These are phyloP conservation scores for Aspergillus ochraceus DNA, from an alignment of 2,329 filamentous ascomycete species.

Conservation along the genomic window DNA sequence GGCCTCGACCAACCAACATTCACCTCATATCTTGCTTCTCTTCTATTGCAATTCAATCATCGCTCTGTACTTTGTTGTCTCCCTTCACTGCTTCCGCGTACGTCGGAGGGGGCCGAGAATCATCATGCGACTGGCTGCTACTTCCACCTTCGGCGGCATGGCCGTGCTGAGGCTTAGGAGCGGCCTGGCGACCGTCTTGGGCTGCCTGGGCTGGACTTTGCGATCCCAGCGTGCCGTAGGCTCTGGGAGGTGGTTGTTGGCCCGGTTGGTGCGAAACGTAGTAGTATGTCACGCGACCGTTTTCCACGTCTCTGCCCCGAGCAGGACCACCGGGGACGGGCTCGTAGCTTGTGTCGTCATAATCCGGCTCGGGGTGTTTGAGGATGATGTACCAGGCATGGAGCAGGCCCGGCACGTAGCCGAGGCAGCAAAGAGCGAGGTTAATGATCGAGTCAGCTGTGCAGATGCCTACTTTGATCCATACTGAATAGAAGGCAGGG, in stretches of 20 bases:
- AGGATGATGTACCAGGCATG: constrained; percentile 99
- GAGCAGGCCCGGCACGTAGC: constrained; percentile 80
- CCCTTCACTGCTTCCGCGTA: constrained; percentile 89
- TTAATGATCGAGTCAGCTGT: constrained; percentile 92
- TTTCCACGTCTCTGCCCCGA: constrained; percentile 36
- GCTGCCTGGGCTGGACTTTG: constrained; percentile 21
- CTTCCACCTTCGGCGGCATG: constrained; percentile 26
- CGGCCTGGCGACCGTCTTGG: constrained; percentile 14
- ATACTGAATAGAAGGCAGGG: constrained; percentile 63
- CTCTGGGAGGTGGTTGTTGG: constrained; percentile 33
- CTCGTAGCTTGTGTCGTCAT: constrained; percentile 63
- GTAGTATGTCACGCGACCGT: constrained; percentile 68
- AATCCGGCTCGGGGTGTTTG: constrained; percentile 74
- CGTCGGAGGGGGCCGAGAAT: constrained; percentile 65
- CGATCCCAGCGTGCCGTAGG: constrained; percentile 42
- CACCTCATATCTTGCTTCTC: not conserved
- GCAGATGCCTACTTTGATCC: constrained; percentile 95
- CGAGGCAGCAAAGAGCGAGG: constrained; percentile 80
- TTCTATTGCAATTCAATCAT: constrained; percentile 46
- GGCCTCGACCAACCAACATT: not conserved
- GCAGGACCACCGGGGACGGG: constrained; percentile 58
- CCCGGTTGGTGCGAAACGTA: constrained; percentile 61
- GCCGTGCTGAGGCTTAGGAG: constrained; percentile 23
- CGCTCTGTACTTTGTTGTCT: constrained; percentile 84
- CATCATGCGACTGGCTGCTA: constrained; percentile 35